phyloP scores from a whole-genome alignment of 2,329 filamentous ascomycete species.

The Ophiostoma ips region DNA sequence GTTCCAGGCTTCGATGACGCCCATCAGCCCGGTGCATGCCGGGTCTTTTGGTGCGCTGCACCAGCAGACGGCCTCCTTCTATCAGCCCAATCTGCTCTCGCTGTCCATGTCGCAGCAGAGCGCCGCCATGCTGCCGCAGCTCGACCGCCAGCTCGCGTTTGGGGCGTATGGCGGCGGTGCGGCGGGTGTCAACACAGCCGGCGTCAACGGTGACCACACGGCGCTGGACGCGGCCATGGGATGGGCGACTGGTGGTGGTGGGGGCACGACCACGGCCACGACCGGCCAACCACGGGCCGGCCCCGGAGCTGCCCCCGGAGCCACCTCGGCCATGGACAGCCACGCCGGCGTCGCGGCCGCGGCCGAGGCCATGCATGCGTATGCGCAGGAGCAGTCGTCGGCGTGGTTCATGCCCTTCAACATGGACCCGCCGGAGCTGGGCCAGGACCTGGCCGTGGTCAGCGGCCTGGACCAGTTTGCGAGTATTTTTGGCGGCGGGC shows the following conservation, averaged over 20 bases:
- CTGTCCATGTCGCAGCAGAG: slow-evolving; percentile 36
- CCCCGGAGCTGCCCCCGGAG: no score
- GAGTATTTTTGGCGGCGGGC: slow-evolving; percentile 27
- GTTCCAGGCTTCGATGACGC: slow-evolving; percentile 33
- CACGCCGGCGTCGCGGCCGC: not conserved
- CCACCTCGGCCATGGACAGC: not conserved
- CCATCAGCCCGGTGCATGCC: slow-evolving; percentile 36
- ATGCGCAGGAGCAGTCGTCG: slow-evolving; percentile 37
- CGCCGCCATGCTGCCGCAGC: slow-evolving; percentile 45
- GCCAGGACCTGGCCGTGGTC: slow-evolving; percentile 31
- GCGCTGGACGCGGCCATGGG: slow-evolving; percentile 27
- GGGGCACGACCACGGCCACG: no score
- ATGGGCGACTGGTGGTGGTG: no score
- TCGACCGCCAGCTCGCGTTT: slow-evolving; percentile 65
- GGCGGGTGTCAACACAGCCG: slow-evolving; percentile 21
- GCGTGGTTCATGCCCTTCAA: slow-evolving; percentile 94
- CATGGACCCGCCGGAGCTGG: slow-evolving; percentile 58
- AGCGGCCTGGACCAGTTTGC: slow-evolving; percentile 34
- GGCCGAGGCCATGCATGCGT: slow-evolving; percentile 16
- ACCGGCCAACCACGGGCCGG: no score
- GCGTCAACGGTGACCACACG: slow-evolving; percentile 23
- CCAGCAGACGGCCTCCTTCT: slow-evolving; percentile 25
- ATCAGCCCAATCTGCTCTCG: slow-evolving; percentile 39
- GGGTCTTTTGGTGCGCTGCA: slow-evolving; percentile 22
- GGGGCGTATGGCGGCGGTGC: slow-evolving; percentile 48